A percentile compares a stretch with the other conserved stretches of the same genome.
These are phyloP conservation scores for Bryoerythrophyllum caledonicum DNA, from an alignment of 225 moss, liverwort and hornwort genomes.

Conservation along the genomic window DNA sequence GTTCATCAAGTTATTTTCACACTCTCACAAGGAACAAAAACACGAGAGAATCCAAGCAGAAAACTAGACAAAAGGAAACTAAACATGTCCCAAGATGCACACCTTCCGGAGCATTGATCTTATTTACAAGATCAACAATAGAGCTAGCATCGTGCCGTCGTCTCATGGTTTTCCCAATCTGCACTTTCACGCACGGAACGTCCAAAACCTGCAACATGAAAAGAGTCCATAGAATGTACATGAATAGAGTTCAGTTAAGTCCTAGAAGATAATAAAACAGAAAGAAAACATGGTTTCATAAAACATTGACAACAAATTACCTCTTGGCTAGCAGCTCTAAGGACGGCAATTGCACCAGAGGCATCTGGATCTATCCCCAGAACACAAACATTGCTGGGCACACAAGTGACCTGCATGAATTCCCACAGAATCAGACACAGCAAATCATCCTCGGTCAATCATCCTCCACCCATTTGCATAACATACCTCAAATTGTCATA, in stretches of 20 bases:
- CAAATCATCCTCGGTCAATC: too few relatives aligned
- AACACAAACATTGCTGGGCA: conserved; percentile 45
- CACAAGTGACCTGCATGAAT: conserved; percentile 34
- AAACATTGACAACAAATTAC: conserved; percentile 36
- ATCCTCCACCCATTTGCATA: not conserved
- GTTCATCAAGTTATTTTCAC: not conserved
- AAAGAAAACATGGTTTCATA: not conserved
- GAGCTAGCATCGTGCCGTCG: conserved; percentile 75
- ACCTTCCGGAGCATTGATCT: conserved; percentile 79
- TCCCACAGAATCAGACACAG: not conserved
- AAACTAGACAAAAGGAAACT: not conserved
- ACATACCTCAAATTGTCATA: conserved; percentile 32
- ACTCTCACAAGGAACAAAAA: not conserved
- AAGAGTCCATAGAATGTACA: not conserved
- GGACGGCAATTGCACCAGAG: conserved; percentile 91
- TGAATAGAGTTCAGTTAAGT: not conserved
- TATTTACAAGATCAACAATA: conserved; percentile 64
- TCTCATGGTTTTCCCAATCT: conserved; percentile 79
- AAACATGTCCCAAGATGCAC: conserved; percentile 6
- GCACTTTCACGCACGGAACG: conserved; percentile 81
- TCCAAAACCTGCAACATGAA: conserved; percentile 73
- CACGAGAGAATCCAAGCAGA: not conserved
- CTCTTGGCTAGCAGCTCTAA: conserved; percentile 63
- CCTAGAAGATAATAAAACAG: not conserved
- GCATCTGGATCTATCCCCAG: conserved; percentile 96